These are phyloP conservation scores for Phyllachora maydis DNA, from an alignment of 2,329 filamentous ascomycete genomes.

Conservation along the genomic window DNA sequence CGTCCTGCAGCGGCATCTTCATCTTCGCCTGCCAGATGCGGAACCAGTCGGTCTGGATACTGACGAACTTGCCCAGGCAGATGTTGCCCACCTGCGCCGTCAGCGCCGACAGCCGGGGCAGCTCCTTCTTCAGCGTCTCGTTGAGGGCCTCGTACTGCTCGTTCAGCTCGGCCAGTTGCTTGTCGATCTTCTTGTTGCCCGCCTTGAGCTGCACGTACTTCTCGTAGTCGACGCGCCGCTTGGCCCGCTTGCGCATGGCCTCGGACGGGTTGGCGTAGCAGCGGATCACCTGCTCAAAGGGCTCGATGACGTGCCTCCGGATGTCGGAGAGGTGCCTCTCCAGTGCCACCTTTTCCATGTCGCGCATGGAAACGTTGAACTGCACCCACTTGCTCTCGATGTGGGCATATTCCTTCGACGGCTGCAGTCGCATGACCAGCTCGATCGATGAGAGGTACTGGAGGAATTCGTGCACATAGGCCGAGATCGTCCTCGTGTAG, in stretches of 20 bases:
- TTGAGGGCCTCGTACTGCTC: slow-evolving; percentile 86
- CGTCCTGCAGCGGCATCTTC: slow-evolving; percentile 47
- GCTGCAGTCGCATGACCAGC: slow-evolving; percentile 51
- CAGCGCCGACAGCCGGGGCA: slow-evolving; percentile 62
- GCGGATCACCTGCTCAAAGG: slow-evolving; percentile 16
- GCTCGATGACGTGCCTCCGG: slow-evolving; percentile 66
- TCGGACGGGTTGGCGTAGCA: slow-evolving; percentile 62
- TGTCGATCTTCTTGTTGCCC: slow-evolving; percentile 67
- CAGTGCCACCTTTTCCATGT: slow-evolving; percentile 65
- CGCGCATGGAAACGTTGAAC: slow-evolving; percentile 71
- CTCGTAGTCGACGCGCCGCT: slow-evolving; percentile 78
- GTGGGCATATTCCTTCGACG: slow-evolving; percentile 52
- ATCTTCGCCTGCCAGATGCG: slow-evolving; percentile 70
- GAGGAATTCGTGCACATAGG: slow-evolving; percentile 64
- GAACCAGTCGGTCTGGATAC: slow-evolving; percentile 70
- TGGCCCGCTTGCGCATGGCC: slow-evolving; percentile 86
- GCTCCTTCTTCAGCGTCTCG: slow-evolving; percentile 78
- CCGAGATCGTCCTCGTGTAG: slow-evolving; percentile 64
- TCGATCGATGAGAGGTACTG: slow-evolving; percentile 69
- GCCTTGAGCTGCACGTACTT: slow-evolving; percentile 60
- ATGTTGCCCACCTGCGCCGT: slow-evolving; percentile 73
- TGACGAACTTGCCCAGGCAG: slow-evolving; percentile 65
- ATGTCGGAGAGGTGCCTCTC: slow-evolving; percentile 61
- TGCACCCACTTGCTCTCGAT: slow-evolving; percentile 87
- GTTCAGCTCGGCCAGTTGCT: slow-evolving; percentile 63